Evolutionary conservation across 176 grass and related monocot genomes (phyloP), one percentile per base, ranked within the genome.

Genomic region (Stipa capillata): DNA sequence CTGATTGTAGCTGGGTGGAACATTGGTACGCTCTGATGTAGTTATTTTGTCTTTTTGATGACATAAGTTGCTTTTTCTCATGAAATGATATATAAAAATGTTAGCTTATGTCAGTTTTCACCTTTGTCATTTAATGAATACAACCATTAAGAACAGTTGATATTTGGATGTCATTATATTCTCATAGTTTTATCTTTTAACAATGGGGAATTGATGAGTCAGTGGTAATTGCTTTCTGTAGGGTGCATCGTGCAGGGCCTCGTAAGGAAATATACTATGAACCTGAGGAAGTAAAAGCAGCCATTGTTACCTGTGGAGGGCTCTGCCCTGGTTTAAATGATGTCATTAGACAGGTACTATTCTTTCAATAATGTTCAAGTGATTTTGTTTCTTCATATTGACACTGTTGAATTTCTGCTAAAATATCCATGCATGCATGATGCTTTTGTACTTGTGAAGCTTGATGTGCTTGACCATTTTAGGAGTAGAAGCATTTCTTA

Each of bases 281-380:
- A 79, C 94, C 94, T 11, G 61, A 85, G 45, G 91, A 94, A 90
- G 94, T 97, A 89, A 97, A 97, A 86, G 91, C 94, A 45, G 94
- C 87, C 80, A 94, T 97, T 80, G 94, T 97, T 85, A 97, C 89
- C 23, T 97, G 94, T 82, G 94, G 94, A 68, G 94, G 94, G 33
- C 91, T 97, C 60, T 94, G 91, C 69, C 94, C 94, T 37, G 94
- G 94, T 84, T 87, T 97, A 82, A 97, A 97, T 77, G 94, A 97
- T 92, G 94, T 94, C 79, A 94, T 94, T 76, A 85, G 94, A 78
- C 94, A 97, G 87, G 94, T 97, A 80, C 70, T 78, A 29, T 35
- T 60, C 40, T n/a, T n/a, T n/a, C n/a, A n/a, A n/a, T n/a, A n/a
- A n/a, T n/a, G n/a, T n/a, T n/a, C n/a, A n/a, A n/a, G n/a, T n/a